Evolutionary conservation across 306 rosid genomes (phyloP), one percentile per base, ranked within the genome.

Genomic region (Glycine tomentella): DNA sequence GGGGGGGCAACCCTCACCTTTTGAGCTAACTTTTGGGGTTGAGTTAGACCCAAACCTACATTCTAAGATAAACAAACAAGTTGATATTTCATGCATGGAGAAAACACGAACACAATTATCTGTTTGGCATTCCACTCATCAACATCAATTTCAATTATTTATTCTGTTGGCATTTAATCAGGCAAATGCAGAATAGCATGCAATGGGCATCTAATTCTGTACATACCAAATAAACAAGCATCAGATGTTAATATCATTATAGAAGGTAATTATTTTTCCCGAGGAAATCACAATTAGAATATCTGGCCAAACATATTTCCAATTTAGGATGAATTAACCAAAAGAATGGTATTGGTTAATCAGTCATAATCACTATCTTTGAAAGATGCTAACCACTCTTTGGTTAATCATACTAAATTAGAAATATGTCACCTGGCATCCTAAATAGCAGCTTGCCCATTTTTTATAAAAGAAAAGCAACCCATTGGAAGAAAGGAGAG

Each of bases 181-280:
- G 17, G 74, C 52, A 40, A 58, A 51, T 69, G 77, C 56, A 76
- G 31, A 70, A 52, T 36, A 58, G 6, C 55, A 65, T 72, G 53
- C 80, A 55, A 33, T 11, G 25, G 80, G 57, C 72, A 53, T 49
- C 11, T 13, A 78, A 67, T 20, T 53, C 68, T 4, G 3, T 52
- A 56, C 56, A 81, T 42, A 48, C 20, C 48, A 38, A 14, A 44
- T 33, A 80, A 25, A 31, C 48, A 73, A 5, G 67, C 68, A 72
- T 72, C 0, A 70, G 50, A 59, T 25, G n/a, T 46, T 46, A 25
- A 75, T 17, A 76, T 9, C 31, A 75, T n/a, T 65, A 44, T 66
- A 42, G 8, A 8, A 66, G 52, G 31, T 15, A 48, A 20, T 13
- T 48, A 61, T 42, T 75, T 48, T 48, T 36, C 38, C 38, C 14